These are phyloP conservation scores for Inonotus obliquus DNA, from an alignment of 1,284 basidiomycete genomes.

Conservation along the genomic window DNA sequence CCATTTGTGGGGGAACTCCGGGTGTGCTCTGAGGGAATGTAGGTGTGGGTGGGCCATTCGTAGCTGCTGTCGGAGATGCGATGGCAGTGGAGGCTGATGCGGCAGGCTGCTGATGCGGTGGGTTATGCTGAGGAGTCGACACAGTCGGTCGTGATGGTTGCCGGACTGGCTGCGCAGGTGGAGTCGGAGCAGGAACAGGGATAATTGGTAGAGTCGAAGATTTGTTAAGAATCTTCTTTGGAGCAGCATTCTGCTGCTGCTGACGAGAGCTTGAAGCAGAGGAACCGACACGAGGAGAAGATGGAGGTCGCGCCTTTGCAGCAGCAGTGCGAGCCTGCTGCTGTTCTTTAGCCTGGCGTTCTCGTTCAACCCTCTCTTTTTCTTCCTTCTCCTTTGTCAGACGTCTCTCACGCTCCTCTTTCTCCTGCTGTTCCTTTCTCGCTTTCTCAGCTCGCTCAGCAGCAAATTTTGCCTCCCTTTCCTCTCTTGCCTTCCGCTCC, in stretches of 20 bases:
- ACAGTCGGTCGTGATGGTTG: slow-evolving; percentile 16
- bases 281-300: slow-evolving; percentile 43
- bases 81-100: slow-evolving; percentile 3
- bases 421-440: slow-evolving; percentile 49
- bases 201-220: slow-evolving; percentile 19
- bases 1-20: not conserved
- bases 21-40: slow-evolving; percentile 11
- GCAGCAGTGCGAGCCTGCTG: slow-evolving; percentile 32
- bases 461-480: slow-evolving; percentile 47
- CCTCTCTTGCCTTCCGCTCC: slow-evolving; percentile 53
- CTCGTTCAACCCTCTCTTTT: slow-evolving; percentile 46
- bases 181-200: slow-evolving; percentile 19
- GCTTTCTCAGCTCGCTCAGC: slow-evolving; percentile 46
- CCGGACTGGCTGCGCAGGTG: slow-evolving; percentile 12
- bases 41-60: slow-evolving; percentile 16
- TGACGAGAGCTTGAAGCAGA: slow-evolving; percentile 45
- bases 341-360: slow-evolving; percentile 41
- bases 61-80: slow-evolving; percentile 8
- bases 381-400: slow-evolving; percentile 57
- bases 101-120: slow-evolving; percentile 7
- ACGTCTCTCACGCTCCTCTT: slow-evolving; percentile 55
- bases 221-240: slow-evolving; percentile 51
- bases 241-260: slow-evolving; percentile 37
- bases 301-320: slow-evolving; percentile 39
- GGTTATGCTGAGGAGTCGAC: slow-evolving; percentile 15